Evolutionary conservation across 1,139 yeast genomes (phyloP).

Genomic region (Tardiomyces depauwii): DNA sequence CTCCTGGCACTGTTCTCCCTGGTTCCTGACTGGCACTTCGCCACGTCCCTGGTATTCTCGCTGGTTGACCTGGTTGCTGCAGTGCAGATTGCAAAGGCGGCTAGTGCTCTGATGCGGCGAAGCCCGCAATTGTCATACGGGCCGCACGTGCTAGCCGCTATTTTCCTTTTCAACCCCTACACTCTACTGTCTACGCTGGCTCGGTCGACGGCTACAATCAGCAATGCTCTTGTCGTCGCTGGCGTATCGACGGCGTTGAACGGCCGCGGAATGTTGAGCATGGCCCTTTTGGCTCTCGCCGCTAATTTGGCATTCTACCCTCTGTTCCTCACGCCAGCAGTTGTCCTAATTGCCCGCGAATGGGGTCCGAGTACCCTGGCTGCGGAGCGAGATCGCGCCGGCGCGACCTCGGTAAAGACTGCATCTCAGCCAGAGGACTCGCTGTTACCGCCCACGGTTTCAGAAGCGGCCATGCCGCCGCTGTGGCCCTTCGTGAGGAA

Average conservation of each 20-base stretch:
- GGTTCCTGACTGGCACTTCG: conserved; percentile 19
- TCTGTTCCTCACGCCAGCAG: conserved; percentile 8
- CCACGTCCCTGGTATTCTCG: conserved; percentile 28
- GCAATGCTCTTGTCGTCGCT: conserved; percentile 45
- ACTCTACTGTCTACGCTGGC: conserved; percentile 55
- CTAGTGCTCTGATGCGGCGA: conserved; percentile 25
- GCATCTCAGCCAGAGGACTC: not conserved
- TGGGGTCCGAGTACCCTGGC: not conserved
- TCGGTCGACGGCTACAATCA: conserved; percentile 53
- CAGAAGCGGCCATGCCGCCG: not conserved
- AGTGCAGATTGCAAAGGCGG: conserved; percentile 33
- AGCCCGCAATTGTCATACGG: conserved; percentile 5
- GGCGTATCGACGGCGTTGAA: conserved; percentile 37
- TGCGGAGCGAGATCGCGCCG: not conserved
- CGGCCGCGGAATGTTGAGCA: conserved; percentile 34
- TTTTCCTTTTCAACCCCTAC: conserved; percentile 76
- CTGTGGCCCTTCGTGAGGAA: conserved; percentile 19
- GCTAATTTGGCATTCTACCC: conserved; percentile 50
- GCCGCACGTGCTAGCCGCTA: conserved; percentile 29
- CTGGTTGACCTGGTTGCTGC: conserved; percentile 32
- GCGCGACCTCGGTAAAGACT: not conserved
- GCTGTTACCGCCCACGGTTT: not conserved
- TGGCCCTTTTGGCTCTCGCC: conserved; percentile 49
- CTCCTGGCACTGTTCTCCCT: conserved; percentile 40
- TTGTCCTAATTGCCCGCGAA: conserved; percentile 1